Evolutionary conservation across 164 flowering plant genomes (phyloP).

Genomic region (Vitis rupestris): DNA sequence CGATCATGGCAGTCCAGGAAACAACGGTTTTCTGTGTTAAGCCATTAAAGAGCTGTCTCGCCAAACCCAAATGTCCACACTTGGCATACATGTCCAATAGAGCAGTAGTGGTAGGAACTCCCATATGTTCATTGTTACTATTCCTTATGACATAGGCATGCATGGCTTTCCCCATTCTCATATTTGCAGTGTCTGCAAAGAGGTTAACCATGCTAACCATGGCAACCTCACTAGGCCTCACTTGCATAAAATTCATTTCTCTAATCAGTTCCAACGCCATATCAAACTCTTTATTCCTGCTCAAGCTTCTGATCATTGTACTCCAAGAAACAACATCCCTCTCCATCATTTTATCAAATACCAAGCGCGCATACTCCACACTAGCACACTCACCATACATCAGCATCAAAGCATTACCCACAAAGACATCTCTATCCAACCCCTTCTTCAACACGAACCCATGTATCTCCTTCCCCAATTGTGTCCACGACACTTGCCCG

Average conservation of each 20-base stretch:
- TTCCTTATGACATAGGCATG: slow-evolving; percentile 49
- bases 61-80: slow-evolving; percentile 32
- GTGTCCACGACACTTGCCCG: slow-evolving; percentile 21
- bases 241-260: slow-evolving; percentile 32
- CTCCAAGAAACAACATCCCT: slow-evolving; percentile 60
- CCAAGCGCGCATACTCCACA: slow-evolving; percentile 21
- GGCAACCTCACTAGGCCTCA: slow-evolving; percentile 42
- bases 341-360: slow-evolving; percentile 44
- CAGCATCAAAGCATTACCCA: slow-evolving; percentile 45
- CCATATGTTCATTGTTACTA: slow-evolving; percentile 13
- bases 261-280: slow-evolving; percentile 41
- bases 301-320: slow-evolving; percentile 45
- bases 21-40: slow-evolving; percentile 32
- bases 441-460: slow-evolving; percentile 48
- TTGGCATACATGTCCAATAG: slow-evolving; percentile 61
- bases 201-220: slow-evolving; percentile 51
- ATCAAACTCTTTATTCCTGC: slow-evolving; percentile 12
- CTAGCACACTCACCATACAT: slow-evolving; percentile 47
- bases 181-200: slow-evolving; percentile 34
- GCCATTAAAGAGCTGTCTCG: slow-evolving; percentile 35
- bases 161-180: slow-evolving; percentile 35
- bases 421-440: slow-evolving; percentile 40
- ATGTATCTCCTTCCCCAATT: slow-evolving; percentile 50
- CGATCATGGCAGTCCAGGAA: slow-evolving; percentile 57
- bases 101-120: slow-evolving; percentile 30